Percentiles rank a stretch among this genome's conserved stretches.
phyloP scores from a whole-genome alignment of 1,284 basidiomycete genomes.

The Waitea zeae region DNA sequence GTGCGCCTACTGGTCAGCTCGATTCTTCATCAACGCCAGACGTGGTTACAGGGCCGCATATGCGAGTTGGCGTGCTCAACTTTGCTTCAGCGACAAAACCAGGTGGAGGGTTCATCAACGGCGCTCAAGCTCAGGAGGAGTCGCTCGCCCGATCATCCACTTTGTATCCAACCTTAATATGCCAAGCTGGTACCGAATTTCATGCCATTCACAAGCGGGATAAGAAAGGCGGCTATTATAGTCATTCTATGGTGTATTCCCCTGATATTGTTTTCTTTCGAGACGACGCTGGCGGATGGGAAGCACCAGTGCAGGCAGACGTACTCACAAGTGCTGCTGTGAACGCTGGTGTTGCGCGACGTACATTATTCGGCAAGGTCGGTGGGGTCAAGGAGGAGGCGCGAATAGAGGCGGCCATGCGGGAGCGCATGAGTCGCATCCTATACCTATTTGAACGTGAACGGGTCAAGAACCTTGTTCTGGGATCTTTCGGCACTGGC shows the following conservation, averaged over 20 bases:
- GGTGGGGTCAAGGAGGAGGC: constrained; percentile 24
- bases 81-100: constrained; percentile 55
- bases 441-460: constrained; percentile 44
- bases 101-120: constrained; percentile 49
- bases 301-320: constrained; percentile 35
- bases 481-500: constrained; percentile 62
- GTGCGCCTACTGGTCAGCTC: constrained; percentile 9
- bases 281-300: constrained; percentile 34
- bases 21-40: constrained; percentile 5
- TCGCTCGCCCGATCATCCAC: constrained; percentile 53
- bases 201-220: constrained; percentile 36
- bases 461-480: constrained; percentile 35
- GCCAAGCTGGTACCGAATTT: constrained; percentile 31
- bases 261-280: constrained; percentile 38
- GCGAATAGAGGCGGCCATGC: constrained; percentile 37
- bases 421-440: constrained; percentile 48
- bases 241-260: constrained; percentile 53
- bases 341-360: constrained; percentile 41
- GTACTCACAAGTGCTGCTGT: constrained; percentile 51
- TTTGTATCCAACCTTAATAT: constrained; percentile 39
- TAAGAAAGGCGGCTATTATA: constrained; percentile 32
- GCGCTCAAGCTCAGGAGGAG: constrained; percentile 57
- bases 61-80: constrained; percentile 40
- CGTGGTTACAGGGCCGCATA: constrained; percentile 4
- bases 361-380: constrained; percentile 14